phyloP scores from a whole-genome alignment of 1,139 yeast species.

The Casaregolazyma suthepensis region DNA sequence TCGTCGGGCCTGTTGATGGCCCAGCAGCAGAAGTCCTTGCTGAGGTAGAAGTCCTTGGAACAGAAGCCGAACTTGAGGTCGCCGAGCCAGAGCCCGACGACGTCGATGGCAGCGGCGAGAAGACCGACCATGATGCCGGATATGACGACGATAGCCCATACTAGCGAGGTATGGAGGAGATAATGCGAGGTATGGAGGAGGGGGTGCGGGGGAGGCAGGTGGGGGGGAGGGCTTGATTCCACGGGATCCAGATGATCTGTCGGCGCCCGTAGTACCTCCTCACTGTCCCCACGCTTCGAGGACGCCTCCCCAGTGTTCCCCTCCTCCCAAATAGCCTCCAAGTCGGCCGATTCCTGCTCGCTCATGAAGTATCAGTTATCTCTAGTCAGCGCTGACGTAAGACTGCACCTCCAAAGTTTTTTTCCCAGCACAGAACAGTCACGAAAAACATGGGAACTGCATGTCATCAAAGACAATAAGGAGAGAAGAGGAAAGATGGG shows the following conservation, averaged over 20 bases:
- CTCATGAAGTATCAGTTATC: not conserved
- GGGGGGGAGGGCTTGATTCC: not conserved
- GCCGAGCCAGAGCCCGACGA: constrained; percentile 55
- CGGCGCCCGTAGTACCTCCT: too few species aligned
- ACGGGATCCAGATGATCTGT: too few species aligned
- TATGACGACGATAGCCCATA: constrained; percentile 54
- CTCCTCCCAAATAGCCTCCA: constrained; percentile 4
- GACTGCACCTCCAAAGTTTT: not conserved
- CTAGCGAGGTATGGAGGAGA: constrained; percentile 16
- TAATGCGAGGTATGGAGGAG: not conserved
- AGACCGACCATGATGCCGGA: constrained; percentile 56
- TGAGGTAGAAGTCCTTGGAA: constrained; percentile 33
- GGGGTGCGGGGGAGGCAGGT: not conserved
- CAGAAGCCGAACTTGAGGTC: constrained; percentile 54
- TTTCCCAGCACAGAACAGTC: not conserved
- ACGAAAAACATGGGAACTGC: not conserved
- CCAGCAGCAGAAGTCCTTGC: constrained; percentile 36
- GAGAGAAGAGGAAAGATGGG: not conserved
- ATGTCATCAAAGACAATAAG: not conserved
- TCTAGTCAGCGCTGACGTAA: not conserved
- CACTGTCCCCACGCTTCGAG: not conserved
- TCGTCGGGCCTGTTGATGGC: constrained; percentile 27
- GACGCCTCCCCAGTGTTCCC: not conserved
- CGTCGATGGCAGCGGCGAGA: constrained; percentile 54
- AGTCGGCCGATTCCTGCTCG: constrained; percentile 2